Conservation (phyloP, 345 rosid species). For the Fremontodendron californicum region DNA sequence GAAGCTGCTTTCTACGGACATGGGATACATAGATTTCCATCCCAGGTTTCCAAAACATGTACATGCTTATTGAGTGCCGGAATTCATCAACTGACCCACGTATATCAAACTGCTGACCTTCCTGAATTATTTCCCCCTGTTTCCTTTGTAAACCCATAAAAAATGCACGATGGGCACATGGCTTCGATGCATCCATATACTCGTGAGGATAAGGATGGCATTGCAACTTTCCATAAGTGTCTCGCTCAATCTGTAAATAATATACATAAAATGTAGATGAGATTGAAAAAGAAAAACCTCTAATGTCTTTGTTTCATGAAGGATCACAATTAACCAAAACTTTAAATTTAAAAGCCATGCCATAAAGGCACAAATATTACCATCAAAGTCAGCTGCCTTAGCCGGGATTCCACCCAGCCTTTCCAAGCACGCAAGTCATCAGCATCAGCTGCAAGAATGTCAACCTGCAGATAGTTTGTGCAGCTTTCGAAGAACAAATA, state of each 20-base stretch:
- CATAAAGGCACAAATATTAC: slow-evolving; percentile 30
- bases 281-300: neutral
- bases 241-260: slow-evolving; percentile 57
- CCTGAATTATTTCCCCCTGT: slow-evolving; percentile 51
- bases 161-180: slow-evolving; percentile 48
- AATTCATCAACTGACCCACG: slow-evolving; percentile 60
- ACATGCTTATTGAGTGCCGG: slow-evolving; percentile 44
- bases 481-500: slow-evolving; percentile 64
- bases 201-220: slow-evolving; percentile 69
- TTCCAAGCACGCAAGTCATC: slow-evolving; percentile 69
- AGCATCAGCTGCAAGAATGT: slow-evolving; percentile 49
- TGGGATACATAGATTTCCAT: slow-evolving; percentile 71
- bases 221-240: slow-evolving; percentile 60
- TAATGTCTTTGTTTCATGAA: neutral
- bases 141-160: slow-evolving; percentile 73
- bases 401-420: slow-evolving; percentile 77
- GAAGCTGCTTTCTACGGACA: slow-evolving; percentile 58
- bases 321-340: neutral
- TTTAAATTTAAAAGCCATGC: neutral
- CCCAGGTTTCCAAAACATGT: slow-evolving; percentile 62
- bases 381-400: slow-evolving; percentile 63
- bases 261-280: slow-evolving; percentile 5
- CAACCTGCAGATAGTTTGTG: slow-evolving; percentile 68
- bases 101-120: slow-evolving; percentile 71
- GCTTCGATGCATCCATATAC: slow-evolving; percentile 41